A percentile compares a stretch with the other conserved stretches of the same genome.
phyloP scores from a whole-genome alignment of 2,329 filamentous ascomycete genomes.

The Penicillium griseofulvum region DNA sequence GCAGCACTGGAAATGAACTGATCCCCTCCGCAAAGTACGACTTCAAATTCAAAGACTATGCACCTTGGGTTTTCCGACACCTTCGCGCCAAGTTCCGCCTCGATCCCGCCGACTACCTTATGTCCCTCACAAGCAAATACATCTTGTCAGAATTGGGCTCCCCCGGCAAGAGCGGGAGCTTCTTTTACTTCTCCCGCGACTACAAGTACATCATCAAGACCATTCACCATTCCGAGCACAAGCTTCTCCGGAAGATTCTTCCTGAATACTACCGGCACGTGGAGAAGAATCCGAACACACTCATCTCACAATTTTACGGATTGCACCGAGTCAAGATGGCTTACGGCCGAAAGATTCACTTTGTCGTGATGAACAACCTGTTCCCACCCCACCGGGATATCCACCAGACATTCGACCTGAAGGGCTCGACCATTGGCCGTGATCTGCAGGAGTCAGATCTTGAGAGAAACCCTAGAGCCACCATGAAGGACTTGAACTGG shows the following conservation, averaged over 20 bases:
- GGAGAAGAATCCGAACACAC: constrained; percentile 87
- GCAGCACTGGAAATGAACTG: constrained; percentile 88
- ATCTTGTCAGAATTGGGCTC: constrained; percentile 96
- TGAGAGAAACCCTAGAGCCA: constrained; percentile 84
- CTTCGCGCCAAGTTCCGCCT: constrained; percentile 83
- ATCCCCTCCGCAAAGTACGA: constrained; percentile 98
- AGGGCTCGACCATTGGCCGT: constrained; percentile 90
- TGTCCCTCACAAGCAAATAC: constrained; percentile 98
- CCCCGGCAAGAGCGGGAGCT: constrained; percentile 96
- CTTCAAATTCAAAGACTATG: constrained; percentile 99
- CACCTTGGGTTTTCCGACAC: constrained; percentile 98
- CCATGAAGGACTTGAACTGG: constrained; percentile 97
- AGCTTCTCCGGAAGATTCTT: constrained; percentile 49
- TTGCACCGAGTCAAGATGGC: constrained; percentile 97
- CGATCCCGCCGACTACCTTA: constrained; percentile 95
- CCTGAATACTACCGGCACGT: constrained; percentile 95
- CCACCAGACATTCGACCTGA: constrained; percentile 93
- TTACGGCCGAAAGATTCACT: constrained; percentile 97
- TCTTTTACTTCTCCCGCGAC: constrained; percentile 98
- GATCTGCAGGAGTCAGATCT: constrained; percentile 88
- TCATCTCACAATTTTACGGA: constrained; percentile 96
- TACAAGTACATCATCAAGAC: constrained; percentile 99
- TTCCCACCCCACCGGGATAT: constrained; percentile 97
- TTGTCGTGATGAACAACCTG: constrained; percentile 99
- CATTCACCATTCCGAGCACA: constrained; percentile 83